Base-by-base conservation (phyloP, 1,284 basidiomycete genomes). In the Fomitopsis palustris region DNA sequence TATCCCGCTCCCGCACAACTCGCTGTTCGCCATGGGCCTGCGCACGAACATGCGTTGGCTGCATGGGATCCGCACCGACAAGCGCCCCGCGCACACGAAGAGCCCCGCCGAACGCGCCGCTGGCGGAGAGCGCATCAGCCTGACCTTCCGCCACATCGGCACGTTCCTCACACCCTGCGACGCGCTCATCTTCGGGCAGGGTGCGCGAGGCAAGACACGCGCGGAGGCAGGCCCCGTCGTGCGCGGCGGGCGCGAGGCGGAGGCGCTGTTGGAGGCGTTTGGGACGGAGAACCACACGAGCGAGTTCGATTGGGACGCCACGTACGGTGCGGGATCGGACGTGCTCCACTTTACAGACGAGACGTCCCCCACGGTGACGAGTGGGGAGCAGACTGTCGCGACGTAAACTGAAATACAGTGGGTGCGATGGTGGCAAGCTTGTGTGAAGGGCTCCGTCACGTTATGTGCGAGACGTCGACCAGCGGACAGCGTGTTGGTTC, bases 71-170 rank as follows among this genome's bases (percentile, higher is more conserved):
- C 82, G 84, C 59, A 82, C 82, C 54, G 90, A 90, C 75, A 90
- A 87, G 63, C 85, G 89, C 3, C 79, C 81, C 2, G 58, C 77
- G 8, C 61, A 68, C 7, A 67, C 71, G 3, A 91, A 91, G 70
- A 76, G 78, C 2, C 67, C 71, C 0, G 77, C 74, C 23, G 89
- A 92, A 72, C 77, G 69, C 42, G 71, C 72, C 57, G 74, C 82
- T 63, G 68, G 74, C 12, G 86, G 85, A n/a, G 85, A 80, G 60
- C 79, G 89, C 53, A 90, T 92, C 67, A 90, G 88, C 68, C 70
- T 92, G 64, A 92, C 90, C 17, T 92, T 92, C 71, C 78, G 90
- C 39, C 77, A 79, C 58, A 92, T 92, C 52, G 87, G 86, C 42
- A 91, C 90, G 37, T 91, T 88, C 71, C 72, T 92, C 60, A 80